Evolutionary conservation across 345 rosid genomes (phyloP).

Genomic region (Syzygium aqueum): DNA sequence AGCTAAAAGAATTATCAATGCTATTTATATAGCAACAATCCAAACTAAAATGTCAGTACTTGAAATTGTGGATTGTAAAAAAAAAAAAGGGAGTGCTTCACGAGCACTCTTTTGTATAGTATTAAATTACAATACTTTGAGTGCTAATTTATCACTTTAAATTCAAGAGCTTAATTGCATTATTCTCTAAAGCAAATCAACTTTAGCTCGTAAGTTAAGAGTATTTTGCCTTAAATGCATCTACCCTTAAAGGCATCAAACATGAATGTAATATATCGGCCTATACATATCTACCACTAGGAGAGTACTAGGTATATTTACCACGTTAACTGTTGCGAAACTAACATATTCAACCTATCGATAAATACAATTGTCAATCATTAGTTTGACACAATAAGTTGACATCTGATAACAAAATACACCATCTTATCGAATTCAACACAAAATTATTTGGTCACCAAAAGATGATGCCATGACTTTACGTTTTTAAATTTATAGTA

Average conservation of each 20-base stretch:
- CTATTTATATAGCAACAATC: no score
- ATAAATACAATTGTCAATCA: neutral
- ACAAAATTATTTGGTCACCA: neutral
- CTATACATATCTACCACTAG: neutral
- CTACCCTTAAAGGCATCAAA: neutral
- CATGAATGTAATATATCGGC: neutral
- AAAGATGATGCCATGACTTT: neutral
- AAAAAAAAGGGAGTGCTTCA: neutral
- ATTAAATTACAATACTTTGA: neutral
- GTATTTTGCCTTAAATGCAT: neutral
- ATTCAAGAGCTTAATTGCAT: neutral
- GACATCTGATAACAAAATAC: accelerated
- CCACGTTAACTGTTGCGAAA: accelerated
- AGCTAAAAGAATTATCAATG: no score
- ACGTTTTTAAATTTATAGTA: neutral
- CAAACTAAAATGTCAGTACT: no score
- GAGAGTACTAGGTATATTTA: neutral
- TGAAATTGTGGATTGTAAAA: no score
- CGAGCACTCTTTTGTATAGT: neutral
- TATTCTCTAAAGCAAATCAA: neutral
- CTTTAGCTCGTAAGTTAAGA: neutral
- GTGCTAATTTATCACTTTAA: neutral
- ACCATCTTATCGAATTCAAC: neutral
- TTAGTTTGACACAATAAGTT: neutral
- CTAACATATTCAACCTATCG: neutral